Base-by-base conservation (phyloP, 176 grass and related monocot species). In the Rhynchospora pubera region DNA sequence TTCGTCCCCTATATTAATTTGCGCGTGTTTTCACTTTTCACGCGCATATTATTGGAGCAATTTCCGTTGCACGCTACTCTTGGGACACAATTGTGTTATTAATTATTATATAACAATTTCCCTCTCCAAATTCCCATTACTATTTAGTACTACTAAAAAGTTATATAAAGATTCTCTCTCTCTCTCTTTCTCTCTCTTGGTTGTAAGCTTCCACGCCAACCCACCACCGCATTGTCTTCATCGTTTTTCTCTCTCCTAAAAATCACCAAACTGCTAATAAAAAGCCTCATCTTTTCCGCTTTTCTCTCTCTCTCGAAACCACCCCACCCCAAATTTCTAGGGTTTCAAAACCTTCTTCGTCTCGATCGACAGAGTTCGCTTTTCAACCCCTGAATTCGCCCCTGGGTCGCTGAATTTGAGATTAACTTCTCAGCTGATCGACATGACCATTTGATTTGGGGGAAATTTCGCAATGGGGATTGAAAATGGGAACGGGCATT, bases 181-280 rank as follows among this genome's bases (percentile, higher is more conserved):
- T 21, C 5, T 5, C 11, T 51, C 12, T 12, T 11, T 8, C 61
- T 81, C 66, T 87, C 72, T 79, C 62, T 21, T 50, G n/a, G 81
- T 77, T 85, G 65, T 82, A 87, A 83, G 88, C 87, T 76, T 84
- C 85, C 85, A 87, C 89, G 88, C 87, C 92, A 89, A 82, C 82
- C 85, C 89, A 87, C 62, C 21, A 87, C 62, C 21, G 14, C 79
- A 18, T 83, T 83, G 79, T 63, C 79, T 85, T 79, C 73, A 78
- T 79, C 84, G 62, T 62, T 84, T 30, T 75, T 45, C 65, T 57
- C 67, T 85, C 71, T 80, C 78, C 74, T 85, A 87, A 89, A 77
- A 76, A 62, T 47, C 57, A n/a, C 79, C 57, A 19, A 82, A 28
- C 78, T 77, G n/a, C 71, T 9, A 52, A 66, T 24, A 5, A 52